Conservation (phyloP, 2,329 filamentous ascomycete genomes). For the Metarhizium brunneum region DNA sequence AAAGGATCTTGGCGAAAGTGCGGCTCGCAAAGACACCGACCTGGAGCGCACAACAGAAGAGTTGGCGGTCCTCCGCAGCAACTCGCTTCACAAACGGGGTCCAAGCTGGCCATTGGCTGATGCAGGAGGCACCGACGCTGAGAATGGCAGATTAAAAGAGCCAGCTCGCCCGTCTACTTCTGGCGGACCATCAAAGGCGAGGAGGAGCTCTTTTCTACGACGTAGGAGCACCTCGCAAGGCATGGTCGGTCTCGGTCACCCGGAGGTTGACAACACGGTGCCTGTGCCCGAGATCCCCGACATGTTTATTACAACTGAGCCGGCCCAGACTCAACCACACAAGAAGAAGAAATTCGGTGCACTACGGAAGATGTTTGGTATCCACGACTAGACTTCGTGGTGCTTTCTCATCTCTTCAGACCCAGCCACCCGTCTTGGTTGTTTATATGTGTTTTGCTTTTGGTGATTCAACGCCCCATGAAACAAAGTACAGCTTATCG, state of each 20-base stretch:
- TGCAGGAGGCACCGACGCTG: constrained; percentile 19
- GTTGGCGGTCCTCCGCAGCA: constrained; percentile 34
- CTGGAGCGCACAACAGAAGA: constrained; percentile 50
- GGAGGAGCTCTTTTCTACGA: constrained; percentile 22
- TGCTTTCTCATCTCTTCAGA: constrained; percentile 5
- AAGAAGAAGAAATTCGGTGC: constrained; percentile 60
- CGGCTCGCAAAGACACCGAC: constrained; percentile 51
- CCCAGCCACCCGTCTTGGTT: neutral
- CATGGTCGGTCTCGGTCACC: constrained; percentile 12
- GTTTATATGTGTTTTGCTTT: neutral
- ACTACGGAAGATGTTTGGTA: constrained; percentile 55
- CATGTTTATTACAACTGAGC: neutral
- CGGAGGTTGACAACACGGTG: constrained; percentile 8
- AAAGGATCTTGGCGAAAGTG: constrained; percentile 45
- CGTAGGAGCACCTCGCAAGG: constrained; percentile 29
- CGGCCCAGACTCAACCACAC: constrained; percentile 9
- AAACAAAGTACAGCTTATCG: neutral
- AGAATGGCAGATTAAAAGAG: constrained; percentile 15
- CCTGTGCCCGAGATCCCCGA: constrained; percentile 4
- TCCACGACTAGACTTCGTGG: constrained; percentile 30
- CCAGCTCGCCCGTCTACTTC: constrained; percentile 25
- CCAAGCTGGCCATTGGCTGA: constrained; percentile 25
- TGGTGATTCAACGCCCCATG: neutral
- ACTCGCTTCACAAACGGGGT: constrained; percentile 19
- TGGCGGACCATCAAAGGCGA: constrained; percentile 14